phyloP scores from a whole-genome alignment of 2,329 filamentous ascomycete species.

The Penicillium fuscoglaucum region DNA sequence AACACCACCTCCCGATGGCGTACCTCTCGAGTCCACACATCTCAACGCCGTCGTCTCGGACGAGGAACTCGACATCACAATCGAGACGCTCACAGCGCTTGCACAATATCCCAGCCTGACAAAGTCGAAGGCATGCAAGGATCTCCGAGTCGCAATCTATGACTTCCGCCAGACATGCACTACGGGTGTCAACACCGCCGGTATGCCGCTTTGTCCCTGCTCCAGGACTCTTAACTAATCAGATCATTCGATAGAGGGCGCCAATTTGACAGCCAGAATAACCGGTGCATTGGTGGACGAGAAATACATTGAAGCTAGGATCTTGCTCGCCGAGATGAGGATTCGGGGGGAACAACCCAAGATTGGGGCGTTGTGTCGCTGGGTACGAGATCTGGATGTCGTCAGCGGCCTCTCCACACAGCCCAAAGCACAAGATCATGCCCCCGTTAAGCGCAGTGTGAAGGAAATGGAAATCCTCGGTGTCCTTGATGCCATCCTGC shows the following conservation, averaged over 20 bases:
- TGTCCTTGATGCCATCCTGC: conserved; percentile 64
- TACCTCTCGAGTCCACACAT: conserved; percentile 28
- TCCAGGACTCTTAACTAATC: conserved; percentile 10
- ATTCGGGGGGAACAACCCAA: conserved; percentile 66
- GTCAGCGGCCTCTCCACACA: conserved; percentile 65
- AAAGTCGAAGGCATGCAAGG: conserved; percentile 68
- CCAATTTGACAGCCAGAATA: conserved; percentile 66
- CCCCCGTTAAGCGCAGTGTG: conserved; percentile 22
- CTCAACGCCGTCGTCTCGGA: conserved; percentile 35
- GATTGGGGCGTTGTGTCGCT: conserved; percentile 67
- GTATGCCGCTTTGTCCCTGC: conserved; percentile 33
- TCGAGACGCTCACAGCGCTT: conserved; percentile 63
- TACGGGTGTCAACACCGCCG: conserved; percentile 62
- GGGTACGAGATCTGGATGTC: conserved; percentile 70
- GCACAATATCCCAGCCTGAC: conserved; percentile 61
- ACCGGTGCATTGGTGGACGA: conserved; percentile 66
- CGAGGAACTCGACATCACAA: conserved; percentile 66
- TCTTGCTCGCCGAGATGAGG: conserved; percentile 69
- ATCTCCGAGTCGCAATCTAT: conserved; percentile 66
- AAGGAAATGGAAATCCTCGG: conserved; percentile 58
- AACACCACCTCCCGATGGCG: conserved; percentile 30
- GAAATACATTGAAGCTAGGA: conserved; percentile 64
- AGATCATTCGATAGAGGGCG: conserved; percentile 45
- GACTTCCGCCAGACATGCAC: conserved; percentile 69
- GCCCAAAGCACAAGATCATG: conserved; percentile 43